These are phyloP conservation scores for Ophiostoma tasmaniense DNA, from an alignment of 2,329 filamentous ascomycete genomes.

Conservation along the genomic window DNA sequence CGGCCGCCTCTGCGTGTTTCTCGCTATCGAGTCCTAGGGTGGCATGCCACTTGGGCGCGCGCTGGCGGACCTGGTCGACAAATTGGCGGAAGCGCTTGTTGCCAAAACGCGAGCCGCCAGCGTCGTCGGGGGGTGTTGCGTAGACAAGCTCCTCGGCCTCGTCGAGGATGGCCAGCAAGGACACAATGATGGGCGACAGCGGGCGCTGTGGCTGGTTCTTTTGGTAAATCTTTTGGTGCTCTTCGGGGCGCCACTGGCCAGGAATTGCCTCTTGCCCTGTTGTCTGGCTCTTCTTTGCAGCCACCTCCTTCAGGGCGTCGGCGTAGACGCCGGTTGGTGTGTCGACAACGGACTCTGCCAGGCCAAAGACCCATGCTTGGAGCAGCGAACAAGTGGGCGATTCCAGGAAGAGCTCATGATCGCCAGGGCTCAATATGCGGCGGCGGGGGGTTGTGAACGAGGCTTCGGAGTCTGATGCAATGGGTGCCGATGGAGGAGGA, in stretches of 20 bases:
- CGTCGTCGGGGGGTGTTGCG: constrained; percentile 70
- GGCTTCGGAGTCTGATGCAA: constrained; percentile 33
- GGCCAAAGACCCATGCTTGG: constrained; percentile 73
- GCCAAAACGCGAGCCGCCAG: constrained; percentile 83
- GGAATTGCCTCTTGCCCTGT: neutral
- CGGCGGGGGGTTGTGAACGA: constrained; percentile 59
- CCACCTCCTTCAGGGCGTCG: constrained; percentile 10
- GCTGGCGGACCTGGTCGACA: constrained; percentile 58
- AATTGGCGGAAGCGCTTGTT: constrained; percentile 86
- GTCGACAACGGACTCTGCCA: constrained; percentile 73
- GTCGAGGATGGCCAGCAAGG: constrained; percentile 62
- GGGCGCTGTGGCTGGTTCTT: constrained; percentile 26
- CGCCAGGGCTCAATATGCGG: constrained; percentile 70
- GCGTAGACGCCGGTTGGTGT: constrained; percentile 35
- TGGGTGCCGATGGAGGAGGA: constrained; percentile 49
- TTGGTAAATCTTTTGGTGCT: constrained; percentile 12
- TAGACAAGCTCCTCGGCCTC: constrained; percentile 58
- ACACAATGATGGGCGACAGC: constrained; percentile 54
- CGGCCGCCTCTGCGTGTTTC: constrained; percentile 43
- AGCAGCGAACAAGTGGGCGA: constrained; percentile 71
- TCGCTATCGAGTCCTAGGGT: constrained; percentile 36
- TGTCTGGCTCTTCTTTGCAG: neutral
- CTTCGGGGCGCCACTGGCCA: constrained; percentile 11
- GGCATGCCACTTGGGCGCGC: constrained; percentile 53
- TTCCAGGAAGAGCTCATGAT: constrained; percentile 72